Conservation (phyloP, 805 yeast genomes). For the Starmerella sirachaensis region DNA sequence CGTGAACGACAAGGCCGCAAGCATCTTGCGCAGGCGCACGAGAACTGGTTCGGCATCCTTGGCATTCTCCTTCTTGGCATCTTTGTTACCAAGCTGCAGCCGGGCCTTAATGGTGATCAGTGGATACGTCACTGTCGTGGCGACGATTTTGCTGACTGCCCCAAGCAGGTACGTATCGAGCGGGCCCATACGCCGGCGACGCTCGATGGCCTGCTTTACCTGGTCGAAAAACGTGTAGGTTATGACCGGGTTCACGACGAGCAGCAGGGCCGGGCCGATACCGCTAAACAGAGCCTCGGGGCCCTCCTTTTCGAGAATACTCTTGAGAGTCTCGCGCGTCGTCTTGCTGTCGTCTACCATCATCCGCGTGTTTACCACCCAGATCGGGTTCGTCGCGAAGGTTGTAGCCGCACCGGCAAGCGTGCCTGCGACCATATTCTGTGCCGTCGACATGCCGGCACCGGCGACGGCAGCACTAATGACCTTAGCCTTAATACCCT, state of each 20-base stretch:
- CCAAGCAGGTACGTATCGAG: conserved; percentile 75
- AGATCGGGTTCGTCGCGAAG: conserved; percentile 74
- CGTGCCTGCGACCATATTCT: conserved; percentile 67
- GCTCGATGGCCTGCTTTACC: conserved; percentile 52
- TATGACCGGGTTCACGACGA: conserved; percentile 79
- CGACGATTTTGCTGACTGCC: conserved; percentile 76
- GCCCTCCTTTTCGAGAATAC: conserved; percentile 64
- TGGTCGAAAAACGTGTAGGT: conserved; percentile 91
- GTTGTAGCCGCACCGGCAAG: conserved; percentile 82
- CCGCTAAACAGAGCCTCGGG: conserved; percentile 66
- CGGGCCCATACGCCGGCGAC: conserved; percentile 46
- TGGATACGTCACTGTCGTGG: conserved; percentile 85
- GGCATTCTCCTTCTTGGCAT: conserved; percentile 17
- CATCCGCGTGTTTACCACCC: conserved; percentile 90
- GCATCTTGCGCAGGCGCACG: conserved; percentile 40
- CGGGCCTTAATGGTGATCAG: conserved; percentile 78
- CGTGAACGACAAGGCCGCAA: conserved; percentile 56
- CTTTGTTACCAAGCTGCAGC: conserved; percentile 54
- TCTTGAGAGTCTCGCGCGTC: conserved; percentile 45
- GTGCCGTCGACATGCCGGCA: conserved; percentile 38
- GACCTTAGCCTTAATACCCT: conserved; percentile 37
- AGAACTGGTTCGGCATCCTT: conserved; percentile 18
- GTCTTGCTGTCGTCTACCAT: conserved; percentile 43
- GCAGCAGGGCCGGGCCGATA: conserved; percentile 70
- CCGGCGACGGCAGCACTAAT: conserved; percentile 25